Base-by-base conservation (phyloP, 805 yeast genomes). In the Starmera pachycereana region DNA sequence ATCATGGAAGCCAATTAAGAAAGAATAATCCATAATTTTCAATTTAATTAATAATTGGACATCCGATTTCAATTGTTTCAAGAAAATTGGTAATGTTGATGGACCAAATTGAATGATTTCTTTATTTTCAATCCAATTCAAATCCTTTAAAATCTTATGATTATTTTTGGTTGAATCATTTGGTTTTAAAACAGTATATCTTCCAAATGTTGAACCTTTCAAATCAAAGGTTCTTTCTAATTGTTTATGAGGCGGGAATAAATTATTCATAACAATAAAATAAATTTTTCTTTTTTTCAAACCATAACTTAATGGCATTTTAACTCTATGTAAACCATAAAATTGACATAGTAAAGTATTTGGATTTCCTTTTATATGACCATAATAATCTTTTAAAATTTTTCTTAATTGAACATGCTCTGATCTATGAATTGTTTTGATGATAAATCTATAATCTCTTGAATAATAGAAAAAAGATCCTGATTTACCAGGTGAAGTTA, bases 401-500 rank as follows among this genome's bases (percentile, higher is more conserved):
- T 68, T 70, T 49, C 95, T 68, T 44, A 92, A 63, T 57, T 86
- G 92, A 45, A 77, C 76, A 63, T 92, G 97, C 54, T 92, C 99
- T 1, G 92, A 63, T 53, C 85, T 95, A 57, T 86, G 97, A 40
- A 92, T 88, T 0, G 99, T 92, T 59, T 92, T 92, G 61, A 92
- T 94, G 56, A 92, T 92, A 62, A 85, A 92, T 46, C 90, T 73
- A 63, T 81, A 89, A 63, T 94, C 98, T 44, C 96, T 68, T 6
- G 97, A 87, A 60, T 84, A 94, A 65, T 92, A 92, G 57, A 92
- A 92, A 55, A 90, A 90, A 0, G 96, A 87, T 0, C 98, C 98
- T 53, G 95, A 82, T 59, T 92, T 92, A 4, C 98, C 98, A 0
- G 97, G 97, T 2, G 97, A 88, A 16, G 90, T 95, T 47, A 88